Conservation (phyloP, 1,284 basidiomycete genomes). For the Thecaphora thlaspeos region DNA sequence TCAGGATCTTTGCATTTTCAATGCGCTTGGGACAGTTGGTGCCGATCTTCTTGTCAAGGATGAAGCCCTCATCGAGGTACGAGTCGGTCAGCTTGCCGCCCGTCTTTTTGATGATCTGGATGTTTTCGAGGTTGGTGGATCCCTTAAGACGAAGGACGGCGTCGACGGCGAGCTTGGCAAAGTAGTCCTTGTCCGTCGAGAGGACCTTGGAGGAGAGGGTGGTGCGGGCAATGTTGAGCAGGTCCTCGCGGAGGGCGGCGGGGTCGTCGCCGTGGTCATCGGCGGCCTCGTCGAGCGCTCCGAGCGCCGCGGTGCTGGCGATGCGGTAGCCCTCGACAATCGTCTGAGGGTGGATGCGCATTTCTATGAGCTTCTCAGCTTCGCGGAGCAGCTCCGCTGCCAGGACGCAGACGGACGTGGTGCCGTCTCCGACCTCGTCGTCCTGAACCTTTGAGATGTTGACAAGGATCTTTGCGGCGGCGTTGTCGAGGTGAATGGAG, state of each 20-base stretch:
- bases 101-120: slow-evolving; percentile 99
- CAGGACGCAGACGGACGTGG: slow-evolving; percentile 89
- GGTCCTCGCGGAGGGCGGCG: slow-evolving; percentile 76
- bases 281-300: slow-evolving; percentile 77
- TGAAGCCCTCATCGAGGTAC: slow-evolving; percentile 98
- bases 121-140: slow-evolving; percentile 94
- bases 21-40: slow-evolving; percentile 92
- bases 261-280: slow-evolving; percentile 75
- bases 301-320: slow-evolving; percentile 80
- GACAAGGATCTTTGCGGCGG: slow-evolving; percentile 97
- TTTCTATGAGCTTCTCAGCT: slow-evolving; percentile 87
- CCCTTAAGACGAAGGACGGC: slow-evolving; percentile 93
- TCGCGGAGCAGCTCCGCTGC: slow-evolving; percentile 89
- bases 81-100: slow-evolving; percentile 98
- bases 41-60: slow-evolving; percentile 93
- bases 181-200: slow-evolving; percentile 96
- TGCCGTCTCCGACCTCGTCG: slow-evolving; percentile 98
- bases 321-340: slow-evolving; percentile 98
- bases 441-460: slow-evolving; percentile 99
- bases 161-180: slow-evolving; percentile 95
- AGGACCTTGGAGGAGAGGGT: slow-evolving; percentile 96
- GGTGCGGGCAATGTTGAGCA: slow-evolving; percentile 94
- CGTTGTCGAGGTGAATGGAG: slow-evolving; percentile 94
- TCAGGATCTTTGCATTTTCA: slow-evolving; percentile 93
- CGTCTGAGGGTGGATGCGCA: slow-evolving; percentile 95